Base-by-base conservation (phyloP, 2,329 filamentous ascomycete species). In the Polytolypa hystricis region DNA sequence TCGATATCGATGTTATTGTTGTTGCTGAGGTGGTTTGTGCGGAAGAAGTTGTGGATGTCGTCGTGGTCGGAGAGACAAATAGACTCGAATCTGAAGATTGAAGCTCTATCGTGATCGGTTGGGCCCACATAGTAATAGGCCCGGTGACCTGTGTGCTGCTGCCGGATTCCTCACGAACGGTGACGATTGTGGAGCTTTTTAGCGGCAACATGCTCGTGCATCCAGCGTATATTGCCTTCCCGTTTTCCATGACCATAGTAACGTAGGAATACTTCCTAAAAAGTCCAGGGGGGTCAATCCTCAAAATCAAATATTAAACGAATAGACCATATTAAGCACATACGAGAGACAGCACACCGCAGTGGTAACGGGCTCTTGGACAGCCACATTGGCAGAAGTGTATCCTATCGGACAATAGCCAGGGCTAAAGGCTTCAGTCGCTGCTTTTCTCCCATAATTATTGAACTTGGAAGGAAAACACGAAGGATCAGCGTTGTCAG, bases 41-140 rank as follows among this genome's bases (percentile, higher is more conserved):
- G 4, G 15, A 11, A 10, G 31, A 16, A n/a, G 17, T 11, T 5
- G 37, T 36, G 18, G 37, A 10, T 21, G 5, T 4, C 12, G 16
- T 23, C 8, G 37, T 23, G 9, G 31, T 39, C 5, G 37, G 6
- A 12, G 31, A 17, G 20, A 36, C 37, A 19, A 45, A 47, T 8
- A 47, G 23, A 21, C 33, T 31, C 5, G 43, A 18, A 25, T 45
- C 42, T 12, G 26, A 19, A 14, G 33, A 8, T 31, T 40, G 31
- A 15, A 40, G 41, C 17, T 43, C 41, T 5, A 47, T 37, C 7
- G 45, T 42, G 18, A 46, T 36, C 2, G 41, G 45, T 30, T 51
- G 47, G 9, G 49, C 50, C 49, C 48, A 53, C 49, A 51, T 51
- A 4, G 50, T 53, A 15, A 54, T 30, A 7, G 49, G 47, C 2